These are phyloP conservation scores for Podila clonocystis DNA, from an alignment of 192 early-diverging fungal genomes.

Conservation along the genomic window DNA sequence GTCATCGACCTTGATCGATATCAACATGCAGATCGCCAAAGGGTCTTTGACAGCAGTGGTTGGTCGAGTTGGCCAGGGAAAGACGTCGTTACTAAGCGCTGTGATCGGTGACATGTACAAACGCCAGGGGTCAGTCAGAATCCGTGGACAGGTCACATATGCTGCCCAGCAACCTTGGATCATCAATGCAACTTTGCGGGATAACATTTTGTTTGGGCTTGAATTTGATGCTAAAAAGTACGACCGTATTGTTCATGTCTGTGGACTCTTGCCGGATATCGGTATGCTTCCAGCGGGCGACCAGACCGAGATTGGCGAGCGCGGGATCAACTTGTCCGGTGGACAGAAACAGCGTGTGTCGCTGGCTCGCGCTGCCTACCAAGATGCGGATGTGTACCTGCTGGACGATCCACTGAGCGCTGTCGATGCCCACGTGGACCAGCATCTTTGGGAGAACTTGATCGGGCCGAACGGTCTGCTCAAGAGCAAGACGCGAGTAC, in stretches of 20 bases:
- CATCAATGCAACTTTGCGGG: conserved; percentile 16
- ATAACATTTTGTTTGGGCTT: conserved; percentile 49
- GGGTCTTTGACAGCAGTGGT: conserved; percentile 66
- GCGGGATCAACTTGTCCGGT: conserved; percentile 58
- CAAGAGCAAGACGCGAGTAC: conserved; percentile 75
- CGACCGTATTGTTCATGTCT: conserved; percentile 4
- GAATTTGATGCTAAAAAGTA: conserved; percentile 9
- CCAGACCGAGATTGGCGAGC: conserved; percentile 68
- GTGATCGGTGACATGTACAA: conserved; percentile 84
- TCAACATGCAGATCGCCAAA: conserved; percentile 48
- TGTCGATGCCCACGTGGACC: conserved; percentile 68
- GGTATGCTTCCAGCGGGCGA: conserved; percentile 13
- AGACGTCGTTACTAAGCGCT: conserved; percentile 72
- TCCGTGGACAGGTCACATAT: conserved; percentile 69
- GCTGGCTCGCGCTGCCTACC: conserved; percentile 81
- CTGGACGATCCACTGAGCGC: conserved; percentile 63
- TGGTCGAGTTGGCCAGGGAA: conserved; percentile 78
- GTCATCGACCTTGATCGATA: conserved; percentile 36
- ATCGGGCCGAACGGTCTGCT: conserved; percentile 86
- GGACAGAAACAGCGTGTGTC: conserved; percentile 61
- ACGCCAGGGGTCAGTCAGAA: conserved; percentile 53
- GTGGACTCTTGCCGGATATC: conserved; percentile 8
- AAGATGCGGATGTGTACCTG: conserved; percentile 62
- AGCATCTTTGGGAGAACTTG: conserved; percentile 80
- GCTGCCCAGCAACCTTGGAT: conserved; percentile 56